Evolutionary conservation across 371 early-diverging fungal genomes (phyloP).

Genomic region (Massospora cicadina): DNA sequence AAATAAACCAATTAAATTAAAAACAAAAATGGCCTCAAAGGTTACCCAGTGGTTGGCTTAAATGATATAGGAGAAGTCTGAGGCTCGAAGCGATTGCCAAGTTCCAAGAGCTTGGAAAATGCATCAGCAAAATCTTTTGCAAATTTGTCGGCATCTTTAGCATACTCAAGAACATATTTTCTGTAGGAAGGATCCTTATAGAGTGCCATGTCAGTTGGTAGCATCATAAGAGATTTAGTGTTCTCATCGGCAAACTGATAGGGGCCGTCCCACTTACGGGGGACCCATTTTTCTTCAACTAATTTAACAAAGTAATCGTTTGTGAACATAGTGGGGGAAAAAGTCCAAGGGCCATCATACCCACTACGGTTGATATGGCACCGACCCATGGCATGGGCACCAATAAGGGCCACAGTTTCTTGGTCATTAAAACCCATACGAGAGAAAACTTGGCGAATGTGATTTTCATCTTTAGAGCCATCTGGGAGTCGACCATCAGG

Average conservation of each 20-base stretch:
- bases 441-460: slow-evolving; percentile 70
- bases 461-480: slow-evolving; percentile 50
- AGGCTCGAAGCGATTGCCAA: slow-evolving; percentile 58
- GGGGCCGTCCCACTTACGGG: slow-evolving; percentile 65
- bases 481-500: slow-evolving; percentile 91
- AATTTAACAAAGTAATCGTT: slow-evolving; percentile 73
- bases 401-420: slow-evolving; percentile 83
- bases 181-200: slow-evolving; percentile 47
- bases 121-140: slow-evolving; percentile 71
- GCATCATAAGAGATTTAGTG: slow-evolving; percentile 49
- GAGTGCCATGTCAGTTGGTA: slow-evolving; percentile 59
- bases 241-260: slow-evolving; percentile 70
- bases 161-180: slow-evolving; percentile 63
- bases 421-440: slow-evolving; percentile 93
- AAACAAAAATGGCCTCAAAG: no score
- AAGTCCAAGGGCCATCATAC: slow-evolving; percentile 79
- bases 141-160: slow-evolving; percentile 59
- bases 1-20: no score
- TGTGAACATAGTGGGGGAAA: slow-evolving; percentile 69
- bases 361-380: slow-evolving; percentile 83
- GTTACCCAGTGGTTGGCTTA: slow-evolving; percentile 15
- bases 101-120: slow-evolving; percentile 66
- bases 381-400: slow-evolving; percentile 90
- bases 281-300: slow-evolving; percentile 61
- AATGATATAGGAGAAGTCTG: slow-evolving; percentile 35